Base-by-base conservation (phyloP, 352 stramenopile species). In the Phytophthora palmivora region DNA sequence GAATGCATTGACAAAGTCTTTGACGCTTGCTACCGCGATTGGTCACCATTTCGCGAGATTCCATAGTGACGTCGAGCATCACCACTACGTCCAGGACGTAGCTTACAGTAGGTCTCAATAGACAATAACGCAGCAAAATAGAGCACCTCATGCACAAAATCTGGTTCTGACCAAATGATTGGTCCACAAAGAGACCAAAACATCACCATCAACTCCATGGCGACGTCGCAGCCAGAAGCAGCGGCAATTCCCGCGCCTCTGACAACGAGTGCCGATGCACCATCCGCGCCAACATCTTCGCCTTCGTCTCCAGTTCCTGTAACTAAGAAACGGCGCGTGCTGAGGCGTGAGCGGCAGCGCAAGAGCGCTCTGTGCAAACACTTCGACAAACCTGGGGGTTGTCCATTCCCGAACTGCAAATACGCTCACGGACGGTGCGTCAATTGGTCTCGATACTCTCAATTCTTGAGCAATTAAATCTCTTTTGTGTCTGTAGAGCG, bases 1-100 rank as follows among this genome's bases (percentile, higher is more conserved):
- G 87, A 93, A 63, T 92, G 83, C 70, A 77, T 95, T 22, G 83
- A 94, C 56, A 91, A 93, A 58, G 76, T 94, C 11, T 93, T 95
- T 45, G 76, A 92, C 18, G 83, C 76, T 30, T 96, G 88, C 79
- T 96, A 96, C 74, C 76, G 87, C 54, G 88, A 96, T 58, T 84
- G 88, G 56, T 78, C 83, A 2, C 88, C 88, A 42, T 96, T 75
- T 72, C 83, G 83, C 43, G 86, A 95, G 67, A 94, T 96, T 46
- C 88, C 88, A 18, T 94, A 72, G 51, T 49, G 30, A 33, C 21
- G 42, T 55, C 16, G 11, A 42, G 9, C 15, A 26, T 16, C 26
- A 11, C 12, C 36, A 30, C 34, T 28, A 33, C 51, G n/a, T n/a
- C n/a, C n/a, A n/a, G n/a, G n/a, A n/a, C n/a, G n/a, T n/a, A n/a